Base-by-base conservation (phyloP, 179 eudicot genomes). In the Corrigiola litoralis region DNA sequence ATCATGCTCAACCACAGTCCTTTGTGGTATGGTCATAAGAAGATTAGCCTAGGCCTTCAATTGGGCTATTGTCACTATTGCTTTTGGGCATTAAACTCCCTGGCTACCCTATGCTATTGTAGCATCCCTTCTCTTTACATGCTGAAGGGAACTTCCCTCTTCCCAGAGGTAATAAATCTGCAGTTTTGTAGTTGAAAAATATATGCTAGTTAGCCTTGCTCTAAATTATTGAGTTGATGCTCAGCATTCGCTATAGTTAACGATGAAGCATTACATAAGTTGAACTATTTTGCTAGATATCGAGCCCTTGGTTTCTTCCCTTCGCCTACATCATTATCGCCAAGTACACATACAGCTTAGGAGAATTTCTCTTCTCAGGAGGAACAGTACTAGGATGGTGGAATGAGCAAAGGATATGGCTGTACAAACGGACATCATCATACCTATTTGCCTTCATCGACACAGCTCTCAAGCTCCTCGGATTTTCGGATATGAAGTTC, bases 361-460 rank as follows among this genome's bases (percentile, higher is more conserved):
- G 10, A 3, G 98, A 92, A 75, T 87, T 80, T 36, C 69, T 92
- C 3, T 21, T 47, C 49, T 66, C 66, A 0, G 81, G 83, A n/a
- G 92, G 96, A 51, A 87, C 90, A 9, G 2, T 72, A 31, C 16
- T 53, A 7, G 90, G 84, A 2, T 92, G 96, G 98, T 86, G 90
- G 90, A 92, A 92, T 44, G 91, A 83, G 40, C 95, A 87, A 69
- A 81, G 98, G 13, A 83, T 92, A n/a, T 92, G 98, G 98, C 89
- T 89, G 33, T 89, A 89, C 80, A 87, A 77, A 59, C 79, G 88
- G 68, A 79, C 81, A 40, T 76, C 78, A 44, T 87, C 96, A 2
- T 87, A 87, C 61, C 67, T 87, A 49, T 84, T 89, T 18, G 88
- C 89, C 40, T 51, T 72, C 23, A 2, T 78, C 0, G 92, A 85